Evolutionary conservation across 768 basidiomycete genomes (phyloP).

Genomic region (Leccinum arenicola): DNA sequence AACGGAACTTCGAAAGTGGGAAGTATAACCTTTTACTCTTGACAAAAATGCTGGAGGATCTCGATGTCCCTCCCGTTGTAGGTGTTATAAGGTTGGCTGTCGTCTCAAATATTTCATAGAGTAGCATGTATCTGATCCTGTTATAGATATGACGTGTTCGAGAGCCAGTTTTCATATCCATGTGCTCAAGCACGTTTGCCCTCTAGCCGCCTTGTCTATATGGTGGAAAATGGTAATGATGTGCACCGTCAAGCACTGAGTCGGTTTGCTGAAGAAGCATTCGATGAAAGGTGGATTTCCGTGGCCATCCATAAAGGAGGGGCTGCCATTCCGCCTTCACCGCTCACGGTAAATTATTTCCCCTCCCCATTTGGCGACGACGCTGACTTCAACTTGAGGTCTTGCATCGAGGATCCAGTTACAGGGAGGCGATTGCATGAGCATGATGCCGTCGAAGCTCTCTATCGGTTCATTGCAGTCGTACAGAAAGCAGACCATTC

Average conservation of each 20-base stretch:
- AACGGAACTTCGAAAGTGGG: constrained; percentile 50
- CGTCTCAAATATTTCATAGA: background rate
- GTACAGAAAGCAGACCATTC: constrained; percentile 11
- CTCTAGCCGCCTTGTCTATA: constrained; percentile 55
- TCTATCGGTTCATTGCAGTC: constrained; percentile 49
- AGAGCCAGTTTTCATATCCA: constrained; percentile 58
- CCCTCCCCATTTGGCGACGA: constrained; percentile 50
- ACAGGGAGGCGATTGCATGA: constrained; percentile 58
- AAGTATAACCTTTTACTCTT: constrained; percentile 62
- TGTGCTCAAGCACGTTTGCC: constrained; percentile 45
- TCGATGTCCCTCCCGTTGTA: constrained; percentile 55
- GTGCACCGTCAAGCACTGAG: constrained; percentile 52
- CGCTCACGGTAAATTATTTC: constrained; percentile 38
- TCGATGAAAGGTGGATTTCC: constrained; percentile 51
- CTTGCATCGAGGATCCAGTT: constrained; percentile 57
- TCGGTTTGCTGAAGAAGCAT: constrained; percentile 37
- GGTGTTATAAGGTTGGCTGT: constrained; percentile 58
- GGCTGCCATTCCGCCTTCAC: constrained; percentile 43
- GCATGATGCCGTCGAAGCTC: constrained; percentile 53
- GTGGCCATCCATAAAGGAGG: constrained; percentile 34
- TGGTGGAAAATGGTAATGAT: constrained; percentile 60
- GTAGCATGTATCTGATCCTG: constrained; percentile 10
- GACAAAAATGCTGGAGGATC: constrained; percentile 56
- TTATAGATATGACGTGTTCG: constrained; percentile 42
- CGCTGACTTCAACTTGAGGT: constrained; percentile 21